Evolutionary conservation across 2,329 filamentous ascomycete species (phyloP), one percentile per base, ranked within the genome.

Genomic region (Aspergillus versicolor): DNA sequence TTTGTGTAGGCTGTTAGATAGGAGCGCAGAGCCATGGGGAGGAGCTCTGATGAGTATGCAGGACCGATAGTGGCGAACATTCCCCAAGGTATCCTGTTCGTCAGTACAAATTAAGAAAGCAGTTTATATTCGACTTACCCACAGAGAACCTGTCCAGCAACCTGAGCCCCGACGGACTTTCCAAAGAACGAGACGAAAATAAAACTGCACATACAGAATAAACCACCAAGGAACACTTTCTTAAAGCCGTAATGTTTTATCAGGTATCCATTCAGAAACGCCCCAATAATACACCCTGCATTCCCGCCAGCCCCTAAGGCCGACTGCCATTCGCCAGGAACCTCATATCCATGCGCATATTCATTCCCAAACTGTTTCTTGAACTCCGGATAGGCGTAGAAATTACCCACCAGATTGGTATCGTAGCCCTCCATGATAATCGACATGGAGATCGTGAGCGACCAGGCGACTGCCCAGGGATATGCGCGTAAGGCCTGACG

Each of bases 141-240:
- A 63, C 83, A 86, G 3, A 88, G 76, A 38, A 88, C 82, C 68
- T 88, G 84, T 27, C 83, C 85, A 3, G 81, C 81, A 37, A 88
- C 78, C 19, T 88, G 77, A 3, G 82, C 79, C 60, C 81, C 74
- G 22, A 87, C 79, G 60, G 82, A 85, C 62, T 82, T 78, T 1
- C 85, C 85, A 15, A 85, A 88, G 73, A 88, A 88, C 69, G 86
- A 85, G 63, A 88, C 80, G 59, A 84, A 76, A 32, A 86, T 85
- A 65, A 87, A 88, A 32, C 76, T 80, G 13, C 80, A 70, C 73
- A 72, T 86, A 70, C 63, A 80, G 34, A 78, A 66, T 50, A 89
- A 77, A 37, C 83, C 84, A 19, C 66, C 76, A 56, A 89, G 83
- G 5, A 61, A 59, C 0, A 59, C 59, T 15, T 40, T 51, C 49